Evolutionary conservation across 495 filamentous ascomycete genomes (phyloP), one percentile per base, ranked within the genome.

Genomic region (Aspergillus ellipticus): DNA sequence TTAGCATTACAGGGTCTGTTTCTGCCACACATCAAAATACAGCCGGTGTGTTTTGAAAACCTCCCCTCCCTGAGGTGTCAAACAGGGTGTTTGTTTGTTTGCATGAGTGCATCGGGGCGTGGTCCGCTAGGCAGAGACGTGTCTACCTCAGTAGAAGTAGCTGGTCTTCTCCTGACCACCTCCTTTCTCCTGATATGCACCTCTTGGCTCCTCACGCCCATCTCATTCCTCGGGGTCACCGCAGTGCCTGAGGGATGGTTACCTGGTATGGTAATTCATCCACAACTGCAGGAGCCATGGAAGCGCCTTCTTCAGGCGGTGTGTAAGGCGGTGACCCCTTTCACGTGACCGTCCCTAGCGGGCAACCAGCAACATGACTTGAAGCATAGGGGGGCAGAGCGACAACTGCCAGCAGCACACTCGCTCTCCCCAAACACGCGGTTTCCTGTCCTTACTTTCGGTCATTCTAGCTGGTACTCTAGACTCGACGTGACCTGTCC

Each of bases 341-440:
- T n/a, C 63, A 66, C 63, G 63, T 66, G 63, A 66, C 53, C 3
- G 29, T 45, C 53, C 49, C 60, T 54, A 57, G 53, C 29, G 60
- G 54, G 56, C 41, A 54, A 57, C 47, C 53, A 43, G 56, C 55
- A 55, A 61, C 29, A 61, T 59, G 24, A 22, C 11, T 19, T n/a
- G 58, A 57, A 51, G 58, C 55, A 61, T 59, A 65, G 56, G 58
- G 54, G 56, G 57, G 56, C 51, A 56, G 50, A 55, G 59, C 51
- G 54, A 57, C 59, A 65, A 55, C 50, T 56, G 51, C 59, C 57
- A 65, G 58, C 51, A 63, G 57, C 45, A 56, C 49, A 26, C 52
- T 47, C 59, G 57, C 58, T 56, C 58, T 56, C 53, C 59, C 57
- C 54, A 53, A 60, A 60, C 58, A 52, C 57, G 49, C 57, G 43